Evolutionary conservation across 345 rosid species (phyloP), one percentile per base, ranked within the genome.

Genomic region (Murraya paniculata): DNA sequence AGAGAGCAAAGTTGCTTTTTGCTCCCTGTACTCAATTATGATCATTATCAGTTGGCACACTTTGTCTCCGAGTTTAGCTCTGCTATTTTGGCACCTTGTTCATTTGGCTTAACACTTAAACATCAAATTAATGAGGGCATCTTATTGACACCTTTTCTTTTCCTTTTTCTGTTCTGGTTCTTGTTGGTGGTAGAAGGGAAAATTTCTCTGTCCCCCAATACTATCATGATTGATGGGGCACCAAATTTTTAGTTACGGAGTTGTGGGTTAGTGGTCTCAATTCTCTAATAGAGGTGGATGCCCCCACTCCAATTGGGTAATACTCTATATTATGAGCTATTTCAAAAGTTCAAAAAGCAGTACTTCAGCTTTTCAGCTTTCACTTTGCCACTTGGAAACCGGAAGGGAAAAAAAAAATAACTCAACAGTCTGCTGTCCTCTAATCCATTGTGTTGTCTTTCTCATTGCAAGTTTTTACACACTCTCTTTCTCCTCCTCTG

Each of bases 311-410:
- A 13, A 22, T 41, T 11, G 16, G 10, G 18, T 45, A 45, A 13
- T 13, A 45, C 50, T 11, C 50, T 45, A 3, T 45, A 45, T 45
- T 45, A 61, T 73, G 50, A 55, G 64, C 81, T 84, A 83, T 81
- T 77, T 82, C 73, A 39, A 61, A 22, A 60, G 81, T 81, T 88
- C 78, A 39, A 83, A 88, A 86, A 81, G 85, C 83, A 78, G 68
- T 45, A 18, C 58, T 24, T 55, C 60, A 72, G 78, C 76, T 71
- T 83, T 80, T 77, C 60, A 60, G 71, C 73, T 71, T 78, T 77
- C 77, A 48, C 82, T 75, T 72, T 77, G 60, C 74, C 78, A 71
- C 71, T 68, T 76, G 81, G 75, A 77, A 64, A 67, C 83, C 81
- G 33, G 53, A 74, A 80, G 74, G 70, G 77, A 68, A 81, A 61